Evolutionary conservation across 768 basidiomycete genomes (phyloP), one percentile per base, ranked within the genome.

Genomic region (Daedaleopsis nitida): DNA sequence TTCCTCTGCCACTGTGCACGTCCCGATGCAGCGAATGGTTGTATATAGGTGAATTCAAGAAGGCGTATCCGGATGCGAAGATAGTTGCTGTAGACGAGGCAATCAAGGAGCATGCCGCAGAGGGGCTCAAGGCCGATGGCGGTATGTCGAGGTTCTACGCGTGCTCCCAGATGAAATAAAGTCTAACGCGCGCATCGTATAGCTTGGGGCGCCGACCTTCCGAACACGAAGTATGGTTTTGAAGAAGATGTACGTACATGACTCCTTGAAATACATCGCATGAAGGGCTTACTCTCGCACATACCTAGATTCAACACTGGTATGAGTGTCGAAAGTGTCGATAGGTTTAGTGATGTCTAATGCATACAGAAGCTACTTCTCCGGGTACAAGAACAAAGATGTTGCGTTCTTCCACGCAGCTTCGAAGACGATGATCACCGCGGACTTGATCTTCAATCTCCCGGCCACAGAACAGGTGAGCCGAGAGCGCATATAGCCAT

Each of bases 361-460:
- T 10, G 17, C 13, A n/a, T 49, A 11, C 11, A n/a, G 19, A 59
- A 88, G 87, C 66, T 90, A 88, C 68, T 91, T 91, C 70, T 78
- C 86, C 11, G 88, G 88, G 1, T 83, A 85, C 68, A 77, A 75
- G 62, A 92, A 91, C 70, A 89, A 91, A 69, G 94, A 96, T 55
- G 84, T 95, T 14, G 91, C 92, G 0, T 94, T 92, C 74, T 82
- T 89, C 60, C 94, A 96, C 68, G 74, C 77, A 13, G 77, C 83
- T 0, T 88, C 86, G 14, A 89, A 86, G 70, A 84, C 87, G 0
- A 76, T 96, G 48, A 82, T 96, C 49, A 80, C 89, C 71, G 94
- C 91, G 2, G 94, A 97, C 72, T 76, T 96, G 47, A 72, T 96
- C 3, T 84, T 93, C 77, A 95, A 95, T 75, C 77, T 96, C 13